Conservation (phyloP, 306 rosid genomes). For the Luffa aegyptiaca region DNA sequence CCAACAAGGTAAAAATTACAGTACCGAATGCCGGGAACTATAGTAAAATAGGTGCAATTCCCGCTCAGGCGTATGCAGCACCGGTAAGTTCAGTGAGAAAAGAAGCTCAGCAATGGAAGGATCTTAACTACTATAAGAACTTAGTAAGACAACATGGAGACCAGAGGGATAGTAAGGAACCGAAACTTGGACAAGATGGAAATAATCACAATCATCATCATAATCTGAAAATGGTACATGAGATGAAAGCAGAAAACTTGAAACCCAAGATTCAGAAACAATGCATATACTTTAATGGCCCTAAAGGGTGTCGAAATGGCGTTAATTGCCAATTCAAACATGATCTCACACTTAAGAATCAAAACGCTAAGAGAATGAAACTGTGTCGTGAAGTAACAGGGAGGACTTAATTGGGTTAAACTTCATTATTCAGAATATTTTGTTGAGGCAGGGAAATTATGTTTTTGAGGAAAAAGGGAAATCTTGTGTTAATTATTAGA, state of each 20-base stretch:
- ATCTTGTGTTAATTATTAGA: neutral
- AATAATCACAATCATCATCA: constrained; percentile 26
- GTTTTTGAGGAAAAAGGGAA: neutral
- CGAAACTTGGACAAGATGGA: constrained; percentile 23
- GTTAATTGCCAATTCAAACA: constrained; percentile 44
- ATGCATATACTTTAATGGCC: constrained; percentile 49
- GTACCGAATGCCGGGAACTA: constrained; percentile 7
- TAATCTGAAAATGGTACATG: constrained; percentile 28
- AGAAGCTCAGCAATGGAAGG: constrained; percentile 28
- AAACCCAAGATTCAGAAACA: constrained; percentile 37
- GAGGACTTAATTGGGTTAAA: neutral
- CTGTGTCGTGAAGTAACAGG: constrained; percentile 24
- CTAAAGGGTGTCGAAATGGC: constrained; percentile 68
- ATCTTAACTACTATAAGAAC: constrained; percentile 53
- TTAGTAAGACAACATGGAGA: constrained; percentile 40
- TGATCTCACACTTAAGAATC: constrained; percentile 21
- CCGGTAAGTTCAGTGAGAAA: neutral
- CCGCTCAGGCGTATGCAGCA: constrained; percentile 14
- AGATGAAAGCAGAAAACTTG: constrained; percentile 25
- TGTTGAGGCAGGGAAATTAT: neutral
- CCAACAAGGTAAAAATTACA: constrained; percentile 5
- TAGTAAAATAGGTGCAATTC: constrained; percentile 15
- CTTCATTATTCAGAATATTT: neutral
- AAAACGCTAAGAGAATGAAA: constrained; percentile 46
- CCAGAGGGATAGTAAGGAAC: constrained; percentile 26